Conservation (phyloP, 2,329 filamentous ascomycete species). For the Rhynchosporium secalis region DNA sequence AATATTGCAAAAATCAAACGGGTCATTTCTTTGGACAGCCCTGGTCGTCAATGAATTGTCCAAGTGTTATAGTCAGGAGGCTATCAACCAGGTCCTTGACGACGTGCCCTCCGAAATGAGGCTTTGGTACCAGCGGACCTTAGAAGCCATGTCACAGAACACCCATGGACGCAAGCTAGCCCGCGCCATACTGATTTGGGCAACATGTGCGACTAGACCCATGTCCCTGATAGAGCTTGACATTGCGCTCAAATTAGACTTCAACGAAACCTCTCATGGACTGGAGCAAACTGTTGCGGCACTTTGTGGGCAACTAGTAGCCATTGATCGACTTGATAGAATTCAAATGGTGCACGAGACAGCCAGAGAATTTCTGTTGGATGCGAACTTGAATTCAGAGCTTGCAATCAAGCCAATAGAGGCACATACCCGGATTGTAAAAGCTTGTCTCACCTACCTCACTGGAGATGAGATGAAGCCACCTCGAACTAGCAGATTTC, state of each 20-base stretch:
- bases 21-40: constrained; percentile 40
- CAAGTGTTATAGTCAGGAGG: constrained; percentile 32
- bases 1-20: constrained; percentile 41
- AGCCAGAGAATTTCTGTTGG: constrained; percentile 36
- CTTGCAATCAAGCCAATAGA: constrained; percentile 29
- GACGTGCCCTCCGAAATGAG: constrained; percentile 39
- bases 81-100: constrained; percentile 36
- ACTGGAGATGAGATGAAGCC: constrained; percentile 30
- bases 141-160: constrained; percentile 21
- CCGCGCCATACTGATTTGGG: constrained; percentile 38
- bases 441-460: constrained; percentile 35
- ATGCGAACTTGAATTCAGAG: constrained; percentile 20
- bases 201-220: constrained; percentile 29
- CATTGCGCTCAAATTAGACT: constrained; percentile 37
- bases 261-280: constrained; percentile 30
- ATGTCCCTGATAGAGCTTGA: constrained; percentile 36
- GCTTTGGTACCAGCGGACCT: constrained; percentile 36
- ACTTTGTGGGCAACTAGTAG: constrained; percentile 40
- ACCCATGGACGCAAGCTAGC: constrained; percentile 35
- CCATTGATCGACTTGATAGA: constrained; percentile 27
- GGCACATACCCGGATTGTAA: constrained; percentile 34
- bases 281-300: constrained; percentile 32
- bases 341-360: constrained; percentile 39
- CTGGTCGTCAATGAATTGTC: constrained; percentile 40
- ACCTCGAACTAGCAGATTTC: constrained; percentile 11